phyloP scores from a whole-genome alignment of 2,329 filamentous ascomycete species.

The Alternaria dauci region DNA sequence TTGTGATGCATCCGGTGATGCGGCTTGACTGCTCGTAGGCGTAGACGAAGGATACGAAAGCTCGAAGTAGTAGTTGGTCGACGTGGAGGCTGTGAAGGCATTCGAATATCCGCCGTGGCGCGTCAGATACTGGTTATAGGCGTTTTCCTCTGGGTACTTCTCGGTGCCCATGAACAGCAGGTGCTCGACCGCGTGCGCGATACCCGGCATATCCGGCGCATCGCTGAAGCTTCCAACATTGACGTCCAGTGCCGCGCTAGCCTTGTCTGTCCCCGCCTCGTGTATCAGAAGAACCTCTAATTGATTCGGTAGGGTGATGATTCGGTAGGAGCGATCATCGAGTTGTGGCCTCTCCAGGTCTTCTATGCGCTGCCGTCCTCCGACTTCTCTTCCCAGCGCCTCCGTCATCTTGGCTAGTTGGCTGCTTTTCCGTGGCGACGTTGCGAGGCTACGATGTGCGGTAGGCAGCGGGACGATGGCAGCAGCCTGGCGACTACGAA shows the following conservation, averaged over 20 bases:
- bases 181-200: slow-evolving; percentile 96
- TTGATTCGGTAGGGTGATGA: slow-evolving; percentile 84
- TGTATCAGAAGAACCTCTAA: slow-evolving; percentile 93
- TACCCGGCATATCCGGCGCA: slow-evolving; percentile 86
- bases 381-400: slow-evolving; percentile 35
- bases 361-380: slow-evolving; percentile 59
- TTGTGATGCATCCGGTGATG: slow-evolving; percentile 49
- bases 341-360: slow-evolving; percentile 81
- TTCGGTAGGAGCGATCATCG: slow-evolving; percentile 86
- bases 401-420: slow-evolving; percentile 38
- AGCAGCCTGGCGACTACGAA: slow-evolving; percentile 18
- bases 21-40: slow-evolving; percentile 59
- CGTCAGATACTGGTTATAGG: slow-evolving; percentile 91
- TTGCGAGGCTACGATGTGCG: slow-evolving; percentile 20
- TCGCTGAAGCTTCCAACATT: slow-evolving; percentile 97
- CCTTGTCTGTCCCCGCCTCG: slow-evolving; percentile 94
- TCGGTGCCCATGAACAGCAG: slow-evolving; percentile 98
- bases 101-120: slow-evolving; percentile 92
- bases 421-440: slow-evolving; percentile 15
- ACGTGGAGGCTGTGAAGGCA: slow-evolving; percentile 90
- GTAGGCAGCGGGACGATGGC: slow-evolving; percentile 15
- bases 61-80: slow-evolving; percentile 98
- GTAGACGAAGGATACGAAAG: slow-evolving; percentile 78
- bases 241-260: slow-evolving; percentile 92
- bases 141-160: slow-evolving; percentile 83